Evolutionary conservation across 139 green algal genomes (phyloP), one percentile per base, ranked within the genome.

Genomic region (Chlamydomonas urium): DNA sequence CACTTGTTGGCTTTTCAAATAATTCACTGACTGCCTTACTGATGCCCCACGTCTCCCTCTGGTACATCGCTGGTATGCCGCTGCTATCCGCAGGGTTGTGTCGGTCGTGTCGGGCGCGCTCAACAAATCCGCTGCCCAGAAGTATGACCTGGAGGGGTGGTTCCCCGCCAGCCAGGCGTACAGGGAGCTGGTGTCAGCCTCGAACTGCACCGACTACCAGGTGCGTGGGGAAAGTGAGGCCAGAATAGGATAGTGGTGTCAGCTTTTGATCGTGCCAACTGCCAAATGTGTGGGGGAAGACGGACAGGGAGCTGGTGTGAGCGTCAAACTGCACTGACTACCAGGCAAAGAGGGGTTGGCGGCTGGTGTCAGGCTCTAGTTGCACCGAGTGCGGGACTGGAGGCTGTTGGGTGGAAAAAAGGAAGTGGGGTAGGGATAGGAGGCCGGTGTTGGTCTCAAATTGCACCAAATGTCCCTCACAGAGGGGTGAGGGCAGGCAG

Each of bases 101-200:
- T 97, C 97, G 85, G 98, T 99, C 53, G 96, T 99, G 36, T 93
- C 81, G 2, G 95, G 95, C 1, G 96, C 94, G 77, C 83, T 99
- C 3, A 99, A 99, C 85, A 91, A 97, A 67, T 93, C 95, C 17
- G 96, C 96, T 4, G 89, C 94, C 32, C 99, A 98, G 76, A 99
- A 99, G 86, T 99, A 97, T 71, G 93, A 99, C 80, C 77, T 99
- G 74, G 96, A 99, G 80, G 96, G 93, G 19, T 99, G 91, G 91
- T 99, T 99, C 82, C 96, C 96, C 5, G 92, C 90, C 34, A 90
- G 81, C 57, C 83, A 90, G 69, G 89, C 90, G 1, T 97, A 87
- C 85, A 76, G 96, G 1, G 96, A 99, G 82, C 90, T 99, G 32
- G 96, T 99, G 10, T 98, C 92, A 4, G 97, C 91, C 87, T 96